Evolutionary conservation across 2,329 filamentous ascomycete genomes (phyloP).

Genomic region (Zymoseptoria tritici): DNA sequence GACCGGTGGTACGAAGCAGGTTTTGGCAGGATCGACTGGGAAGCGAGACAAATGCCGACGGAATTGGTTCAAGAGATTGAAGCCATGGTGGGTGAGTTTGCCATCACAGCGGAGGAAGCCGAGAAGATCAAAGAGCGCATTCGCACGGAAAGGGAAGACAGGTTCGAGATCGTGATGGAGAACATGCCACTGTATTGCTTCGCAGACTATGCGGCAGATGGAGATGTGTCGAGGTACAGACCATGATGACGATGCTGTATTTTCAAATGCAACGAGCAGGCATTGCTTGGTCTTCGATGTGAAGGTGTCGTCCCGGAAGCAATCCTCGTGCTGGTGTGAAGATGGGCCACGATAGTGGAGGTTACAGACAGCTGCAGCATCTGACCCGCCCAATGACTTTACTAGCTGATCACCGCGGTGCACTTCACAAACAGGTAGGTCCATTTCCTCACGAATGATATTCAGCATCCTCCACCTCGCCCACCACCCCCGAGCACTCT

Average conservation of each 20-base stretch:
- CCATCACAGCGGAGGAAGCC: not conserved
- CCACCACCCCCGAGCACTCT: not conserved
- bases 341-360: too few relatives aligned
- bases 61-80: not conserved
- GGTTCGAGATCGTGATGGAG: not conserved
- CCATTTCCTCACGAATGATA: not conserved
- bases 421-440: too few relatives aligned
- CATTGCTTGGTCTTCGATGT: too few relatives aligned
- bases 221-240: not conserved
- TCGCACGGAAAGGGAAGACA: not conserved
- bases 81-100: not conserved
- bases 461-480: not conserved
- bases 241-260: not conserved
- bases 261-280: not conserved
- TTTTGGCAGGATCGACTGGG: not conserved
- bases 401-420: too few relatives aligned
- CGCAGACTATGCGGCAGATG: not conserved
- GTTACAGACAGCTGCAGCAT: too few relatives aligned
- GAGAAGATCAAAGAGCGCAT: not conserved
- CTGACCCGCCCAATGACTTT: too few relatives aligned
- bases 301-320: too few relatives aligned
- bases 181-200: not conserved
- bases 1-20: slow-evolving; percentile 35
- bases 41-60: not conserved
- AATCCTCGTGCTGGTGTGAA: too few relatives aligned